Base-by-base conservation (phyloP, 1,139 yeast genomes). In the Geotrichum bryndzae region DNA sequence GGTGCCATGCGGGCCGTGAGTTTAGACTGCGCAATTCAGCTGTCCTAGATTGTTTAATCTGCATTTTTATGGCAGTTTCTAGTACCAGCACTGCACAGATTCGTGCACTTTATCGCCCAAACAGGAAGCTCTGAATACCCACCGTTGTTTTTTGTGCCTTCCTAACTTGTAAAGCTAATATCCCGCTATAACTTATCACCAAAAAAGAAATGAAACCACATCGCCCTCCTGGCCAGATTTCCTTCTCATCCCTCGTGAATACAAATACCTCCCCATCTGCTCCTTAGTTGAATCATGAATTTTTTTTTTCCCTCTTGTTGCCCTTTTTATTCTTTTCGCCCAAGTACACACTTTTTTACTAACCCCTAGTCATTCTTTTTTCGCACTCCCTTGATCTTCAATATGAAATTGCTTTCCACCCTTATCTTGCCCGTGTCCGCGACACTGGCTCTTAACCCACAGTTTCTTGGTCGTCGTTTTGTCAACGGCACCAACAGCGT, bases 401-500 rank as follows among this genome's bases (percentile, higher is more conserved):
- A 46, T 53, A 58, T 58, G 61, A 58, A 54, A 48, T 25, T 51
- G 3, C 41, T 48, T 31, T 53, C 57, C n/a, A n/a, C 25, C 15
- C 33, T 51, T 31, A 27, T 45, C 27, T 35, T 58, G 25, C 35
- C 56, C 27, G 54, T 46, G 22, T 35, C 56, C 13, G 54, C 55
- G 33, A 31, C 57, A 23, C 55, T 57, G 23, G 22, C 27, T 35
- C 29, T 41, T 2, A 54, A 58, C 31, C 31, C 33, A 15, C 53
- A 35, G n/a, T 31, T 51, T 27, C 51, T 58, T 53, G 31, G 33
- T n/a, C 45, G 51, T n/a, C 51, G 57, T 22, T 58, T 51, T 58
- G 57, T 51, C 1, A 58, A 58, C 58, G 22, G 35, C 11, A 58
- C 58, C 51, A 33, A 31, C 46, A 10, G 13, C 18, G 33, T 29